phyloP scores from a whole-genome alignment of 495 filamentous ascomycete species.

The Letharia lupina region DNA sequence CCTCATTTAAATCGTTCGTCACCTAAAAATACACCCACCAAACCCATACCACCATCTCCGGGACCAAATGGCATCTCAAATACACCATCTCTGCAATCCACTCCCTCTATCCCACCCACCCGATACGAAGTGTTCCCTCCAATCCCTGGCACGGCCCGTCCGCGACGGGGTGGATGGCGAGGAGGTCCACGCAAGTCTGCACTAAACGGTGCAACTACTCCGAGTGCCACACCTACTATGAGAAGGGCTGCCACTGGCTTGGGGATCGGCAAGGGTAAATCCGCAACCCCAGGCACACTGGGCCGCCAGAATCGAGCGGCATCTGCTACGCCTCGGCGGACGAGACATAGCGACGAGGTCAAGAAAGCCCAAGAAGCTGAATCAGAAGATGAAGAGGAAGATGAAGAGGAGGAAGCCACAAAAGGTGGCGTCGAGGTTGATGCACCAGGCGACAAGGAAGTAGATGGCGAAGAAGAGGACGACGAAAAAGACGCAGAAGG shows the following conservation, averaged over 20 bases:
- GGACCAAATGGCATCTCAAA: slow-evolving; percentile 9
- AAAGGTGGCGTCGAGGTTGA: slow-evolving; percentile 9
- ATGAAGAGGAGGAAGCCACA: slow-evolving; percentile 5
- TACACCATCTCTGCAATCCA: slow-evolving; percentile 2
- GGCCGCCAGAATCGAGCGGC: background rate
- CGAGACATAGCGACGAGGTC: slow-evolving; percentile 5
- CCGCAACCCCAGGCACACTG: background rate
- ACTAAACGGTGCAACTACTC: slow-evolving; percentile 18
- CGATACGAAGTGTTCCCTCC: slow-evolving; percentile 31
- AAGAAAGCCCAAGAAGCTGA: slow-evolving; percentile 3
- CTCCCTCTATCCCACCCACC: slow-evolving; percentile 22
- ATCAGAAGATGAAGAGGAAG: background rate
- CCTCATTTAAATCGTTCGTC: slow-evolving; percentile 7
- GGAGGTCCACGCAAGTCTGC: slow-evolving; percentile 18
- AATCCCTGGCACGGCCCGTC: slow-evolving; percentile 25
- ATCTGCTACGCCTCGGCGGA: slow-evolving; percentile 6
- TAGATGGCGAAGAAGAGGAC: slow-evolving; percentile 14
- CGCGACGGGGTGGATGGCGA: slow-evolving; percentile 25
- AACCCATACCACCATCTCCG: slow-evolving; percentile 4
- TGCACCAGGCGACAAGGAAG: background rate
- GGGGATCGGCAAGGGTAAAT: slow-evolving; percentile 12
- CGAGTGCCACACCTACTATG: slow-evolving; percentile 13
- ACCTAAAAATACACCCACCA: slow-evolving; percentile 11
- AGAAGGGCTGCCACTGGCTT: slow-evolving; percentile 15
- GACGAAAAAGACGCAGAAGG: slow-evolving; percentile 12